Evolutionary conservation across 148 eudicot genomes (phyloP), one percentile per base, ranked within the genome.

Genomic region (Pharnaceum exiguum): DNA sequence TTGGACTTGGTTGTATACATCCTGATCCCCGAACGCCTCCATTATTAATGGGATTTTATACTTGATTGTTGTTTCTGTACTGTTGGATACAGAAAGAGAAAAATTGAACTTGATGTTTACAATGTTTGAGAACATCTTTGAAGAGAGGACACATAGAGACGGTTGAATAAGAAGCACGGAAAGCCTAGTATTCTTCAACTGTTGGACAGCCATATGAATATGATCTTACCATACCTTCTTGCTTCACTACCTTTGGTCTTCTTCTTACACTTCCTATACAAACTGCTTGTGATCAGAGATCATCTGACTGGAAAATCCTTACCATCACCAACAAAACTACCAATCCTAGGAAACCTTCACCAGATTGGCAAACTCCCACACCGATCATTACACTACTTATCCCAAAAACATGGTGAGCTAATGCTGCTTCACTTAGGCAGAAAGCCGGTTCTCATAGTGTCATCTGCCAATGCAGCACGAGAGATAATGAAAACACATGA

Each of bases 401-500:
- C 84, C 11, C 16, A 49, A 25, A 29, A 22, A 18, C 25, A 76
- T 50, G 81, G 81, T 3, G 58, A 67, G 7, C 35, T 76, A 3
- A 73, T 79, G 80, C 26, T 67, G 25, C 75, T 79, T 24, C 71
- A 70, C 56, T 21, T 79, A 0, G 81, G 84, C 21, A 58, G 38
- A 16, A 15, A 21, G 21, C 78, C 75, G 0, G 51, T 71, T 0
- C 40, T 76, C 1, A 60, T 73, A 1, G 70, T 76, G 4, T 73
- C 81, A 17, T 79, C 78, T 22, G 61, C 70, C 7, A 46, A 59
- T 12, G 52, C 63, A 31, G 80, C 75, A 10, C 58, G 35, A 0
- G 69, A 73, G 42, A 56, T 79, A 43, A 59, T 73, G 78, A 72
- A 73, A 49, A 76, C 70, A 40, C 71, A 79, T 40, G 80, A 79